Conservation (phyloP, 169 alveolate species). For the Plasmodium adleri region DNA sequence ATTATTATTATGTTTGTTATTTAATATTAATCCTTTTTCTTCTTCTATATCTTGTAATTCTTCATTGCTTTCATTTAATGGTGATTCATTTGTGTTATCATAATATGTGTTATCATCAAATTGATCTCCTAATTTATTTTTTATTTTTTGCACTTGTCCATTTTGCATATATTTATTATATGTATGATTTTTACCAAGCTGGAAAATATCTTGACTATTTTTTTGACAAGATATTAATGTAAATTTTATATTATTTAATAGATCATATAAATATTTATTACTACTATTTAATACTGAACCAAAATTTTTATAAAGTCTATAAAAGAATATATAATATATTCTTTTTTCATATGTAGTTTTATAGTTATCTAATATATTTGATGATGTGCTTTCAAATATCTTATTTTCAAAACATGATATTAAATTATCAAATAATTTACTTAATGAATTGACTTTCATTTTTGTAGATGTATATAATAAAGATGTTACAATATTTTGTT, state of each 20-base stretch:
- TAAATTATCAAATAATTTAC: slow-evolving; percentile 33
- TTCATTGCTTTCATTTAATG: background rate
- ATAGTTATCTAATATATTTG: slow-evolving; percentile 13
- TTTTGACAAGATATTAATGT: slow-evolving; percentile 23
- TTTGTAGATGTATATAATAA: slow-evolving; percentile 50
- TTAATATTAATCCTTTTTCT: background rate
- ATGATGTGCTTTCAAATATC: slow-evolving; percentile 16
- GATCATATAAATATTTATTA: slow-evolving; percentile 45
- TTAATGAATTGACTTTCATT: slow-evolving; percentile 32
- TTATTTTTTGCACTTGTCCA: background rate
- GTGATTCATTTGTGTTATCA: background rate
- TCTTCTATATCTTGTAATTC: background rate
- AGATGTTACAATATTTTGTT: slow-evolving; percentile 54
- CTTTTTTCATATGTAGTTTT: slow-evolving; percentile 48
- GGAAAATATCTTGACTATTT: background rate
- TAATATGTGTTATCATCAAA: background rate
- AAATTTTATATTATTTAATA: slow-evolving; percentile 49
- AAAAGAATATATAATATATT: slow-evolving; percentile 43
- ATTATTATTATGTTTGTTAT: background rate
- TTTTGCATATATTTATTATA: background rate
- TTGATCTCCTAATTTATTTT: background rate
- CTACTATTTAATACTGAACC: slow-evolving; percentile 37
- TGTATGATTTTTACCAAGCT: background rate
- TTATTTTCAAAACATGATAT: slow-evolving; percentile 28
- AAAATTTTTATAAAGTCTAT: slow-evolving; percentile 44